Conservation (phyloP, 345 rosid genomes). For the Mercurialis annua region DNA sequence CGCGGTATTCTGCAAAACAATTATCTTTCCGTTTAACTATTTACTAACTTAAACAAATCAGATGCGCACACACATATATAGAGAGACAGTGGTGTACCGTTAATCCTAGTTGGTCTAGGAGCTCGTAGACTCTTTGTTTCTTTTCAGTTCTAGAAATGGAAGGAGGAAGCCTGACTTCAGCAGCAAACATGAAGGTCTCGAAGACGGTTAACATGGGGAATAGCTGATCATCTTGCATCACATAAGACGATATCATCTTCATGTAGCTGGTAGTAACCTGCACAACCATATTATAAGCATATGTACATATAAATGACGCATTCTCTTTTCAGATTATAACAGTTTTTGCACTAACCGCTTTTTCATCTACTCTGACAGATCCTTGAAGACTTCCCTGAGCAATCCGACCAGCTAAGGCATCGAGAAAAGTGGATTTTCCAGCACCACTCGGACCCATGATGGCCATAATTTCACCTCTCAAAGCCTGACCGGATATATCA, state of each 20-base stretch:
- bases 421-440: slow-evolving; percentile 85
- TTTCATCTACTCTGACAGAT: slow-evolving; percentile 63
- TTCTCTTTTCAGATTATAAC: too few relatives aligned
- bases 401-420: slow-evolving; percentile 80
- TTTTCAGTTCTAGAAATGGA: slow-evolving; percentile 61
- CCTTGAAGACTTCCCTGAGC: slow-evolving; percentile 73
- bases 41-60: too few relatives aligned
- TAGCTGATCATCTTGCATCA: slow-evolving; percentile 91
- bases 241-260: slow-evolving; percentile 80
- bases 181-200: slow-evolving; percentile 83
- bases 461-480: slow-evolving; percentile 71
- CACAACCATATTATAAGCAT: background rate
- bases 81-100: slow-evolving; percentile 32
- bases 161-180: slow-evolving; percentile 78
- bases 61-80: background rate
- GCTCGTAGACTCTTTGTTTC: slow-evolving; percentile 55
- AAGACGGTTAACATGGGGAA: slow-evolving; percentile 72
- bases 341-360: slow-evolving; percentile 45
- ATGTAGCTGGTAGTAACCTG: slow-evolving; percentile 65
- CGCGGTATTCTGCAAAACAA: slow-evolving; percentile 31
- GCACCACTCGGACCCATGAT: slow-evolving; percentile 89
- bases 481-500: slow-evolving; percentile 70
- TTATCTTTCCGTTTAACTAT: background rate
- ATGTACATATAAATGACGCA: background rate
- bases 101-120: slow-evolving; percentile 72